These are phyloP conservation scores for Megacollybia platyphylla DNA, from an alignment of 1,284 basidiomycete species.

Conservation along the genomic window DNA sequence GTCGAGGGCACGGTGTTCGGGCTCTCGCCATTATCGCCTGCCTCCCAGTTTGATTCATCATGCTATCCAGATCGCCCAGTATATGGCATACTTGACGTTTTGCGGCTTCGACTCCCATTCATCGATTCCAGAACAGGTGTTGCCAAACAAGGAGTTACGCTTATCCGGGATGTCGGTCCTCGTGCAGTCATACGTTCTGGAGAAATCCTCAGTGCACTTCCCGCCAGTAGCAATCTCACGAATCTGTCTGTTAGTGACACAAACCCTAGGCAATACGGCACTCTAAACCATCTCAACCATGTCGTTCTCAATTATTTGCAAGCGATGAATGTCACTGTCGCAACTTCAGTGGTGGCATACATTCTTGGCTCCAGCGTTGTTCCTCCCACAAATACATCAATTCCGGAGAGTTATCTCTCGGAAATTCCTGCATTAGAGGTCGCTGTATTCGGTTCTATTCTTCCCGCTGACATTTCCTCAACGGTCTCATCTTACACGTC, in stretches of 20 bases:
- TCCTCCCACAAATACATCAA: slow-evolving; percentile 29
- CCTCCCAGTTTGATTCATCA: slow-evolving; percentile 25
- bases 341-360: slow-evolving; percentile 33
- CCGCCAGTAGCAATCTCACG: slow-evolving; percentile 16
- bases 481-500: slow-evolving; percentile 41
- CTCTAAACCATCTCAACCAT: slow-evolving; percentile 37
- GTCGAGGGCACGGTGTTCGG: slow-evolving; percentile 41
- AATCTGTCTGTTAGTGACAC: slow-evolving; percentile 18
- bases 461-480: slow-evolving; percentile 29
- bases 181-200: slow-evolving; percentile 39
- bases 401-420: slow-evolving; percentile 25
- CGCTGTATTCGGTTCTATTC: slow-evolving; percentile 44
- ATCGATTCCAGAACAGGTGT: slow-evolving; percentile 25
- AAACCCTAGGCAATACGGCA: slow-evolving; percentile 43
- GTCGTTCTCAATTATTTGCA: slow-evolving; percentile 45
- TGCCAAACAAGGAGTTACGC: slow-evolving; percentile 34
- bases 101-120: slow-evolving; percentile 45
- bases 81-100: slow-evolving; percentile 48
- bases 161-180: slow-evolving; percentile 27
- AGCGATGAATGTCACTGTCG: slow-evolving; percentile 34
- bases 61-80: slow-evolving; percentile 46
- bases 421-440: slow-evolving; percentile 44
- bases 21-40: slow-evolving; percentile 18
- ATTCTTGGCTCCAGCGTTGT: slow-evolving; percentile 25
- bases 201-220: slow-evolving; percentile 32